These are phyloP conservation scores for Panaeolus cyanescens DNA, from an alignment of 768 basidiomycete genomes.

Conservation along the genomic window DNA sequence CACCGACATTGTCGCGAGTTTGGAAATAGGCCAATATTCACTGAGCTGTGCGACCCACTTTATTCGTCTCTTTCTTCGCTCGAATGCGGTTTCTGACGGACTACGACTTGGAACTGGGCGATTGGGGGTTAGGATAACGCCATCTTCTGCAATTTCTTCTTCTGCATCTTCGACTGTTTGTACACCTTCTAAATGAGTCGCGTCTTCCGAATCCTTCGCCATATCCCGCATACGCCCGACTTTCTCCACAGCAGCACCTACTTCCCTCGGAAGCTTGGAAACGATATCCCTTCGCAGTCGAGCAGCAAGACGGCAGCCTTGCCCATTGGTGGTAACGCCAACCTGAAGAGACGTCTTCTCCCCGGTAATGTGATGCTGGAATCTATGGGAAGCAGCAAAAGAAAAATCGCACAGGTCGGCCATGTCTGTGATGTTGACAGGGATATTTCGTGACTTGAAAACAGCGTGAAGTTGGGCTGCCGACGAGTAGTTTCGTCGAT, in stretches of 20 bases:
- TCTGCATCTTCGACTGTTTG: conserved; percentile 15
- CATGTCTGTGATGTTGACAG: conserved; percentile 86
- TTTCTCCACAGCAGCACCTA: conserved; percentile 74
- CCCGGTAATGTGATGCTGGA: conserved; percentile 51
- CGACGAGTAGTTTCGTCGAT: conserved; percentile 49
- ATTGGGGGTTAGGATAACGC: conserved; percentile 60
- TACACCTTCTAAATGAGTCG: conserved; percentile 9
- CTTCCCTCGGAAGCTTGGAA: conserved; percentile 65
- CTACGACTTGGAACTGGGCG: conserved; percentile 61
- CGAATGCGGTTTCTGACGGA: conserved; percentile 37
- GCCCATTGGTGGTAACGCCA: conserved; percentile 88
- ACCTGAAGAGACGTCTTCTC: conserved; percentile 63
- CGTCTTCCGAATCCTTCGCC: conserved; percentile 34
- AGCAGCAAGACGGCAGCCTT: conserved; percentile 83
- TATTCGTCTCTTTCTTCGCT: conserved; percentile 67
- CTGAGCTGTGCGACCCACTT: conserved; percentile 95
- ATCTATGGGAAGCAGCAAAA: conserved; percentile 85
- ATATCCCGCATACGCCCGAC: conserved; percentile 69
- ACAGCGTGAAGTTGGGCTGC: conserved; percentile 58
- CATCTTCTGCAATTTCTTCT: conserved; percentile 57
- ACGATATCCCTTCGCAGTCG: conserved; percentile 85
- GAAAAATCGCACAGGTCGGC: conserved; percentile 88
- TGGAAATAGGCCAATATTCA: conserved; percentile 91
- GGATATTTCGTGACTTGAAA: conserved; percentile 62
- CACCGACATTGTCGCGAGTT: conserved; percentile 68